A percentile compares a stretch with the other conserved stretches of the same genome.
phyloP scores from a whole-genome alignment of 169 alveolate species.

The Amoebophrya sp. region DNA sequence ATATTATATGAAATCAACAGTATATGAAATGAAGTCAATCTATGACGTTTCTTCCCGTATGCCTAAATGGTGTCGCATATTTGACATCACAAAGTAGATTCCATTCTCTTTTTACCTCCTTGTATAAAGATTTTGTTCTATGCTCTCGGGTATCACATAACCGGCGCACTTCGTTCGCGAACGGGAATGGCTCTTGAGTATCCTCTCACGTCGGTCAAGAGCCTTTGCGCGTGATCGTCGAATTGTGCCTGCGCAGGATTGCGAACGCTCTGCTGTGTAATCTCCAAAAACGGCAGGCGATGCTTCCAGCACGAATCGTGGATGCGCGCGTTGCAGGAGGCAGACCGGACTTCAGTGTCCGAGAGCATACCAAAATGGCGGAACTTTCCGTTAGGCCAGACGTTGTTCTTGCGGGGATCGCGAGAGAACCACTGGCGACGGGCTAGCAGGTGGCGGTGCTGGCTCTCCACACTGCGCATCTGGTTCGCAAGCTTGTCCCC shows the following conservation, averaged over 20 bases:
- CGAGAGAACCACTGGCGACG: background rate
- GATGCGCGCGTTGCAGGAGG: background rate
- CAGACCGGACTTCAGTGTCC: background rate
- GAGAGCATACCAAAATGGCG: background rate
- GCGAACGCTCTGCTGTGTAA: background rate
- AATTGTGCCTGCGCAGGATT: background rate
- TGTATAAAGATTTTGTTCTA: too few relatives aligned
- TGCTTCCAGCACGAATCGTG: background rate
- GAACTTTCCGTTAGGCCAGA: background rate
- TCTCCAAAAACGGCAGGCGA: background rate
- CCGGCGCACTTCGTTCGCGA: background rate
- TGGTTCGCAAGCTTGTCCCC: too few relatives aligned
- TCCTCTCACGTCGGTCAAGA: background rate
- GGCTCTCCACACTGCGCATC: too few relatives aligned
- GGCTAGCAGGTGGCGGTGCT: too few relatives aligned
- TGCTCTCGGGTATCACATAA: too few relatives aligned
- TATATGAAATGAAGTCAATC: too few relatives aligned
- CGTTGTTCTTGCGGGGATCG: background rate
- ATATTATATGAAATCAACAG: too few relatives aligned
- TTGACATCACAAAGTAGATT: too few relatives aligned
- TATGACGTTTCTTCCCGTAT: too few relatives aligned
- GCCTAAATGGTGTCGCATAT: too few relatives aligned
- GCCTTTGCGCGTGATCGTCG: background rate
- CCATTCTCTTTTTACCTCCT: too few relatives aligned
- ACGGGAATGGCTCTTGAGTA: background rate